Evolutionary conservation across 192 early-diverging fungal species (phyloP).

Genomic region (Coemansia sp.): DNA sequence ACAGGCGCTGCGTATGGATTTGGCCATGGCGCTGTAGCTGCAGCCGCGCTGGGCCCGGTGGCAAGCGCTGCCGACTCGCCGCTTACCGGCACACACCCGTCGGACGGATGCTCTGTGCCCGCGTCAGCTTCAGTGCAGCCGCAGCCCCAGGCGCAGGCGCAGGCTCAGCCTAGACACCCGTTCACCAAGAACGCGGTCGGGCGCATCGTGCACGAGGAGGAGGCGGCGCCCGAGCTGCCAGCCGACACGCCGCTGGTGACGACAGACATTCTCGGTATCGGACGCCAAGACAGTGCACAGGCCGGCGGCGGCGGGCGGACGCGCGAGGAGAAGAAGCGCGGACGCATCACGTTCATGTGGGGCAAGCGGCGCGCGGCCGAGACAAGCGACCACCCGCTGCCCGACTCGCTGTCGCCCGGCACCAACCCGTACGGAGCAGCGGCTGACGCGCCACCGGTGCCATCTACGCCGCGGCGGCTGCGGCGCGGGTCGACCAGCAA

Average conservation of each 20-base stretch:
- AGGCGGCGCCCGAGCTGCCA: constrained; percentile 38
- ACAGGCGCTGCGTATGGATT: neutral
- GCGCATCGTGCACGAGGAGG: constrained; percentile 55
- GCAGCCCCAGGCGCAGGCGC: neutral
- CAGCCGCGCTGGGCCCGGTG: neutral
- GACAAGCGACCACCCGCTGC: constrained; percentile 19
- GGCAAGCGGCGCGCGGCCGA: constrained; percentile 47
- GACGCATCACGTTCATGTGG: constrained; percentile 59
- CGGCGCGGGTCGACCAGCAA: constrained; percentile 46
- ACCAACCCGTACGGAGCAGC: constrained; percentile 16
- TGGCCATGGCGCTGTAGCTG: neutral
- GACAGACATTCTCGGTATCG: constrained; percentile 53
- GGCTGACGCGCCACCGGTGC: constrained; percentile 20
- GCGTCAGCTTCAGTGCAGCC: neutral
- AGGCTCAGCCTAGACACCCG: neutral
- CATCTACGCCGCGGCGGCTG: constrained; percentile 34
- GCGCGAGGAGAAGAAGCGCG: constrained; percentile 57
- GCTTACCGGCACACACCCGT: constrained; percentile 4
- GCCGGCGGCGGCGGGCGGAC: constrained; percentile 18
- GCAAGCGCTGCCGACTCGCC: constrained; percentile 9
- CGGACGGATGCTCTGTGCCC: neutral
- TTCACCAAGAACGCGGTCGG: constrained; percentile 52
- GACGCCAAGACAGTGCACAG: constrained; percentile 24
- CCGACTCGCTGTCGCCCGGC: constrained; percentile 24
- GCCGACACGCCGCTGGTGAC: constrained; percentile 48